phyloP scores from a whole-genome alignment of 2,329 filamentous ascomycete species.

The Beauveria pseudobassiana region DNA sequence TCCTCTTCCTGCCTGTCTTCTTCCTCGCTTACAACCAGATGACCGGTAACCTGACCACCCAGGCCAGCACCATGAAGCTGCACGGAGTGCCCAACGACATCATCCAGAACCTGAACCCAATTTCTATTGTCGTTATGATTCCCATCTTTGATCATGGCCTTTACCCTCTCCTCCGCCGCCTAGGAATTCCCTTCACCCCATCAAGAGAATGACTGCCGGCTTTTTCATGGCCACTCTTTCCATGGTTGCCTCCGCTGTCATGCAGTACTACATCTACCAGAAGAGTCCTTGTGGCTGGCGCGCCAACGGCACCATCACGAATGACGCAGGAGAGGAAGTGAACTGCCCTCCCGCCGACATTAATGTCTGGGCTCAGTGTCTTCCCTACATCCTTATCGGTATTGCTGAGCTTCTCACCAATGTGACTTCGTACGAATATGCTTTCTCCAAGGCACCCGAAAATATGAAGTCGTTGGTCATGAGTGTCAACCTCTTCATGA shows the following conservation, averaged over 20 bases:
- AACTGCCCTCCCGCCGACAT: conserved; percentile 50
- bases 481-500: conserved; percentile 63
- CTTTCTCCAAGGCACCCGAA: conserved; percentile 68
- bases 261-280: conserved; percentile 58
- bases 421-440: conserved; percentile 62
- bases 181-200: conserved; percentile 60
- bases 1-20: conserved; percentile 61
- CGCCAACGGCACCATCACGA: conserved; percentile 29
- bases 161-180: conserved; percentile 59
- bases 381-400: conserved; percentile 44
- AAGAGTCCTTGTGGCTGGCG: conserved; percentile 51
- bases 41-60: conserved; percentile 52
- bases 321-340: conserved; percentile 23
- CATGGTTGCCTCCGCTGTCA: conserved; percentile 50
- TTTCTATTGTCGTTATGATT: conserved; percentile 68
- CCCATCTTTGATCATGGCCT: conserved; percentile 61
- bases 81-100: conserved; percentile 71
- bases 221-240: conserved; percentile 59
- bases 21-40: conserved; percentile 54
- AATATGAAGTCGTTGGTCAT: conserved; percentile 77
- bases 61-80: conserved; percentile 59
- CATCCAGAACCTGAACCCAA: conserved; percentile 67
- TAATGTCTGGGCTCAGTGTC: conserved; percentile 54
- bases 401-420: conserved; percentile 47
- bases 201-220: conserved; percentile 66